These are phyloP conservation scores for Amylostereum areolatum DNA, from an alignment of 1,284 basidiomycete genomes.

Conservation along the genomic window DNA sequence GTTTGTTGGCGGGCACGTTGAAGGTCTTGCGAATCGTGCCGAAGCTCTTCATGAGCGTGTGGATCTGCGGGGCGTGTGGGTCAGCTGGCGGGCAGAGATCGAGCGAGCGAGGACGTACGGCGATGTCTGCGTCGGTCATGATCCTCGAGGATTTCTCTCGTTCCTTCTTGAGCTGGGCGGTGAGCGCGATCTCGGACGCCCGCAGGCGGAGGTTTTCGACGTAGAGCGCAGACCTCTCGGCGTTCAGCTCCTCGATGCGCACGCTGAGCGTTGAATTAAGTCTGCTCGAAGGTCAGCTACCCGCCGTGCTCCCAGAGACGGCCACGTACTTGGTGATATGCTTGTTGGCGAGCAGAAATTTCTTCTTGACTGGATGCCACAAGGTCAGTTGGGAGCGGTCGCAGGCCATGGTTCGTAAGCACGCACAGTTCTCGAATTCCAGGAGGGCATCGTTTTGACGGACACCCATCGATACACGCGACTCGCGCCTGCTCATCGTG, in stretches of 20 bases:
- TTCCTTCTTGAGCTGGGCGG: conserved; percentile 70
- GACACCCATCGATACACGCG: conserved; percentile 59
- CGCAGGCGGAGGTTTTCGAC: conserved; percentile 76
- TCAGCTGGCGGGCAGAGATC: neutral
- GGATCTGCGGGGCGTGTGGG: conserved; percentile 35
- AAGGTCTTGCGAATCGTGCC: conserved; percentile 57
- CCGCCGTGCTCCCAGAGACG: neutral
- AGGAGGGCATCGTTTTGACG: conserved; percentile 73
- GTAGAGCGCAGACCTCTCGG: conserved; percentile 70
- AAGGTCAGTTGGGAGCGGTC: conserved; percentile 13
- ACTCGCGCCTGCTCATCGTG: conserved; percentile 77
- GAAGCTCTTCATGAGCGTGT: conserved; percentile 60
- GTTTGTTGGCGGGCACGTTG: conserved; percentile 31
- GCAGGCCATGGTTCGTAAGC: conserved; percentile 3
- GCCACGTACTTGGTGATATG: conserved; percentile 74
- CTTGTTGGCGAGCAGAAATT: conserved; percentile 82
- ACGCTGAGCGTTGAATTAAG: conserved; percentile 78
- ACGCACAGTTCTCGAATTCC: conserved; percentile 79
- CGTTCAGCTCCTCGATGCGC: conserved; percentile 76
- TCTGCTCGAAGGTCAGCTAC: conserved; percentile 29
- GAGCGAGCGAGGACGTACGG: conserved; percentile 40
- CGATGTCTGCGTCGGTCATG: conserved; percentile 64
- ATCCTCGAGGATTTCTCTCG: conserved; percentile 67
- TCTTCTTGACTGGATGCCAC: conserved; percentile 70
- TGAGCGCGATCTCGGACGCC: conserved; percentile 70